Conservation (phyloP, 768 basidiomycete genomes). For the Lactifluus subvellereus region DNA sequence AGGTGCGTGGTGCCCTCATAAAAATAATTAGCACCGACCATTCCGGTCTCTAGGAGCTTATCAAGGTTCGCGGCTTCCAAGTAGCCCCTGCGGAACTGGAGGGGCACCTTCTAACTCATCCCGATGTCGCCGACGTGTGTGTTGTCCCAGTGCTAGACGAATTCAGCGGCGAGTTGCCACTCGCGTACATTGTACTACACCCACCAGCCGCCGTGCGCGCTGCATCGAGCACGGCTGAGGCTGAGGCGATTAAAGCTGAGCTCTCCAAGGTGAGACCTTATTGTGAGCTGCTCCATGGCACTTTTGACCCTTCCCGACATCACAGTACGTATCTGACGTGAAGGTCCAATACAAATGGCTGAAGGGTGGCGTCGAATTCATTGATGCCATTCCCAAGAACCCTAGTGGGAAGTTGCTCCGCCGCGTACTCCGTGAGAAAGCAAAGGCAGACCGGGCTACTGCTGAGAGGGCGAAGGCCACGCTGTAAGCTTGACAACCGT, state of each 20-base stretch:
- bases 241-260: slow-evolving; percentile 17
- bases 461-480: slow-evolving; percentile 14
- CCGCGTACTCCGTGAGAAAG: slow-evolving; percentile 28
- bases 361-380: slow-evolving; percentile 36
- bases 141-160: slow-evolving; percentile 67
- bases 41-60: slow-evolving; percentile 42
- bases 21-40: slow-evolving; percentile 23
- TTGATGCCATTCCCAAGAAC: slow-evolving; percentile 33
- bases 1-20: slow-evolving; percentile 31
- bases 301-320: neutral
- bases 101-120: slow-evolving; percentile 53
- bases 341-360: slow-evolving; percentile 36
- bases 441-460: slow-evolving; percentile 14
- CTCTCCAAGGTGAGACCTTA: slow-evolving; percentile 14
- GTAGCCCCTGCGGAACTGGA: slow-evolving; percentile 71
- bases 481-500: neutral
- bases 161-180: slow-evolving; percentile 64
- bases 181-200: slow-evolving; percentile 61
- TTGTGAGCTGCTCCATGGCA: too few species aligned
- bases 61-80: slow-evolving; percentile 68
- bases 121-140: slow-evolving; percentile 54
- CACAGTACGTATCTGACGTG: slow-evolving; percentile 30
- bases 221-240: neutral
- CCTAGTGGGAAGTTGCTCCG: slow-evolving; percentile 32
- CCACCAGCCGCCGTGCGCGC: slow-evolving; percentile 13